Conservation (phyloP, 1,284 basidiomycete species). For the Volvariella volvacea region DNA sequence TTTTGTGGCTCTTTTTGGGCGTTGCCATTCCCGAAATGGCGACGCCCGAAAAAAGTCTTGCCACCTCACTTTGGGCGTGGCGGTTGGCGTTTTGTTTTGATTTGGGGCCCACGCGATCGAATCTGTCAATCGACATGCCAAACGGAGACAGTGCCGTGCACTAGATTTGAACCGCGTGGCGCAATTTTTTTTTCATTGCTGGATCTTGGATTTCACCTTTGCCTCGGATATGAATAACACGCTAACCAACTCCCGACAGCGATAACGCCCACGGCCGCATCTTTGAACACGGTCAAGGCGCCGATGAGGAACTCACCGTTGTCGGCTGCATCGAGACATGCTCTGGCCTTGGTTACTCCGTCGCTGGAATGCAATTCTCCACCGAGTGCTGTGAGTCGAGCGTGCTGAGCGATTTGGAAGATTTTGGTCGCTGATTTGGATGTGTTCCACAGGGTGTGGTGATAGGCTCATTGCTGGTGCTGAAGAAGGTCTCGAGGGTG, state of each 20-base stretch:
- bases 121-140: too few species aligned
- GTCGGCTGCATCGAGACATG: conserved; percentile 42
- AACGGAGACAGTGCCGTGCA: too few species aligned
- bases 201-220: background rate
- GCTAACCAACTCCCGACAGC: conserved; percentile 20
- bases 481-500: conserved; percentile 34
- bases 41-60: too few species aligned
- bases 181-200: too few species aligned
- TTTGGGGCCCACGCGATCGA: too few species aligned
- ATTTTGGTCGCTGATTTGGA: too few species aligned
- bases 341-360: conserved; percentile 31
- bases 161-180: too few species aligned
- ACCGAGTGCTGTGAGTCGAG: background rate
- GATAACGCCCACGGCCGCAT: conserved; percentile 51
- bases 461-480: conserved; percentile 54
- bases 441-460: conserved; percentile 57
- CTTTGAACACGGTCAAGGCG: conserved; percentile 27
- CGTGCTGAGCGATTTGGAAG: too few species aligned
- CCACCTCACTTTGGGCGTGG: too few species aligned
- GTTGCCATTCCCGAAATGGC: too few species aligned
- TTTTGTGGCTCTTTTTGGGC: too few species aligned
- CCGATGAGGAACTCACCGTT: conserved; percentile 31
- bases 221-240: conserved; percentile 1
- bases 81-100: too few species aligned
- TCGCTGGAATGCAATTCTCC: conserved; percentile 44